A percentile compares a stretch with the other conserved stretches of the same genome.
Conservation (phyloP, 306 rosid genomes). For the Malus fusca region DNA sequence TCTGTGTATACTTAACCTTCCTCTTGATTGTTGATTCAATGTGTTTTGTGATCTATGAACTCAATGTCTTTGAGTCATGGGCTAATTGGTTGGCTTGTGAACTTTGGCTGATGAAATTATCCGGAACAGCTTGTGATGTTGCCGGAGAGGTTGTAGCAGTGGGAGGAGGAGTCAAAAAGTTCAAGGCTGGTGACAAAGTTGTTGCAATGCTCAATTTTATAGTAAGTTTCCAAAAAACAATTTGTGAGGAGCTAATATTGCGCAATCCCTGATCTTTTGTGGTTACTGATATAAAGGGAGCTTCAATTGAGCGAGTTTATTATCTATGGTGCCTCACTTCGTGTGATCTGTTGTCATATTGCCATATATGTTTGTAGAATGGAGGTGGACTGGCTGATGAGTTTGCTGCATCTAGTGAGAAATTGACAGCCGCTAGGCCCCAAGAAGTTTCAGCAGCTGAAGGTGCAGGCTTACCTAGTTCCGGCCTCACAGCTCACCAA, state of each 20-base stretch:
- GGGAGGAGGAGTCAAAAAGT: slow-evolving; percentile 42
- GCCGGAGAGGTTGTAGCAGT: slow-evolving; percentile 54
- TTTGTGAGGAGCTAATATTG: too few species aligned
- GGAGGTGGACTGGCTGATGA: slow-evolving; percentile 79
- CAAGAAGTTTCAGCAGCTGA: slow-evolving; percentile 53
- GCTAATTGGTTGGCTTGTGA: not conserved
- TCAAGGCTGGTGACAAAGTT: slow-evolving; percentile 66
- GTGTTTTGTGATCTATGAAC: not conserved
- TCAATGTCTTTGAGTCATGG: not conserved
- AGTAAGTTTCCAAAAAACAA: slow-evolving; percentile 12
- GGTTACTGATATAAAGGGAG: too few species aligned
- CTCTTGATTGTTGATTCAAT: too few species aligned
- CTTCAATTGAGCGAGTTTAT: too few species aligned
- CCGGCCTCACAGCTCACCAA: slow-evolving; percentile 50
- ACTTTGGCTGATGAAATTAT: not conserved
- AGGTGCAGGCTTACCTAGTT: slow-evolving; percentile 41
- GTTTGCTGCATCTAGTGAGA: slow-evolving; percentile 43
- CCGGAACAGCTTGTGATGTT: slow-evolving; percentile 45
- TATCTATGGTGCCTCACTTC: too few species aligned
- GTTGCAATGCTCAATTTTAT: slow-evolving; percentile 28
- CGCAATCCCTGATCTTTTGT: not conserved
- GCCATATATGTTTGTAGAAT: slow-evolving; percentile 16
- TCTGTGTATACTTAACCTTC: too few species aligned
- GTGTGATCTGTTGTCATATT: too few species aligned
- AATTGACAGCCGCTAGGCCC: slow-evolving; percentile 35